phyloP scores from a whole-genome alignment of 768 basidiomycete genomes.

The Suillus luteus region DNA sequence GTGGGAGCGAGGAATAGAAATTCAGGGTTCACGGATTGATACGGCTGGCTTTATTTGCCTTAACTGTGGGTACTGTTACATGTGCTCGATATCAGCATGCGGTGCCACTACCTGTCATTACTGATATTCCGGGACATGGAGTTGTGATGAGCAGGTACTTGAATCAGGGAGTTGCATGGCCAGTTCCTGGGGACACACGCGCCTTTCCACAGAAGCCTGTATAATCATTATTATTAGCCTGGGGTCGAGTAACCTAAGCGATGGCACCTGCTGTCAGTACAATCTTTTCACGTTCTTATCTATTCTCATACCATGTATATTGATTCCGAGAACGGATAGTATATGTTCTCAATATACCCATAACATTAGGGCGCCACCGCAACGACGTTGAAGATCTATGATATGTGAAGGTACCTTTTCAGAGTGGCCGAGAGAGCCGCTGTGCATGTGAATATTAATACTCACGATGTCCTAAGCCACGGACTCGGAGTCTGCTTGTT shows the following conservation, averaged over 20 bases:
- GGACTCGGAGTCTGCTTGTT: no score
- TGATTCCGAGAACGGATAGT: not conserved
- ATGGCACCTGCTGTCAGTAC: not conserved
- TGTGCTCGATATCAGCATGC: not conserved
- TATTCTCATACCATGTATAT: not conserved
- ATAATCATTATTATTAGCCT: not conserved
- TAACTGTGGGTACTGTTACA: not conserved
- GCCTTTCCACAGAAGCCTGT: not conserved
- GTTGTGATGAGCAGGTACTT: not conserved
- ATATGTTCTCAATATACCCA: not conserved
- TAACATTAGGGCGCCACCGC: not conserved
- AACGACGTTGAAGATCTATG: not conserved
- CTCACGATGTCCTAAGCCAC: no score
- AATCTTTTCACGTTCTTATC: not conserved
- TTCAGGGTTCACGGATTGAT: not conserved
- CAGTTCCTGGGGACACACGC: not conserved
- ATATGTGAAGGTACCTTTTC: not conserved
- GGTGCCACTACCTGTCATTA: not conserved
- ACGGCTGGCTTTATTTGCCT: not conserved
- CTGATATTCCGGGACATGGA: conserved; percentile 1
- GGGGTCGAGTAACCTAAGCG: not conserved
- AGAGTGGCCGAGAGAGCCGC: no score
- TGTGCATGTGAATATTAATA: no score
- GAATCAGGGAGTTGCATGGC: not conserved
- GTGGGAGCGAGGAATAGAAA: conserved; percentile 2